These are phyloP conservation scores for Pyrus betulifolia DNA, from an alignment of 306 rosid species.

Conservation along the genomic window DNA sequence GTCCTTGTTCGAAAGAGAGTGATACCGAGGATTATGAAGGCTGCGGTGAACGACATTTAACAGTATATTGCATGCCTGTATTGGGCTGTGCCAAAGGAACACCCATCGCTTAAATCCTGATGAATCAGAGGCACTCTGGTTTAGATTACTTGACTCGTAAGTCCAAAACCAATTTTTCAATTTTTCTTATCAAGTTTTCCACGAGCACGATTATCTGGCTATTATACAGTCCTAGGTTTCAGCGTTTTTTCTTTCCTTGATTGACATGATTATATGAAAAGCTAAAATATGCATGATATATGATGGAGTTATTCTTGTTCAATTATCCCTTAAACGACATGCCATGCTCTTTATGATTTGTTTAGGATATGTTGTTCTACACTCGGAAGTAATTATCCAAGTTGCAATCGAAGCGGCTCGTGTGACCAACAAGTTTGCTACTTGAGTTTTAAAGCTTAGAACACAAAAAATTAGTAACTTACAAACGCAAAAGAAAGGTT, in stretches of 20 bases:
- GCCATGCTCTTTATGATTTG: neutral
- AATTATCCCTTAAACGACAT: neutral
- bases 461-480: neutral
- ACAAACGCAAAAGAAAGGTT: neutral
- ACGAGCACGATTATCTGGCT: neutral
- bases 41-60: constrained; percentile 38
- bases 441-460: neutral
- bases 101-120: constrained; percentile 93
- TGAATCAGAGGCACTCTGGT: constrained; percentile 94
- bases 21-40: constrained; percentile 33
- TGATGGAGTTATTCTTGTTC: neutral
- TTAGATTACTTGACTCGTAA: constrained; percentile 91
- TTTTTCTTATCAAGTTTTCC: constrained; percentile 2
- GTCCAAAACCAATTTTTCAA: constrained; percentile 24
- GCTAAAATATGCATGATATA: neutral
- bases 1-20: constrained; percentile 14
- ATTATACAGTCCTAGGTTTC: neutral
- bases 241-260: neutral
- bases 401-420: neutral
- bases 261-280: constrained; percentile 4
- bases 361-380: no score
- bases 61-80: constrained; percentile 65
- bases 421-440: neutral
- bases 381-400: neutral
- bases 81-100: constrained; percentile 91